phyloP scores from a whole-genome alignment of 2,329 filamentous ascomycete species.

The Verruconis gallopava region DNA sequence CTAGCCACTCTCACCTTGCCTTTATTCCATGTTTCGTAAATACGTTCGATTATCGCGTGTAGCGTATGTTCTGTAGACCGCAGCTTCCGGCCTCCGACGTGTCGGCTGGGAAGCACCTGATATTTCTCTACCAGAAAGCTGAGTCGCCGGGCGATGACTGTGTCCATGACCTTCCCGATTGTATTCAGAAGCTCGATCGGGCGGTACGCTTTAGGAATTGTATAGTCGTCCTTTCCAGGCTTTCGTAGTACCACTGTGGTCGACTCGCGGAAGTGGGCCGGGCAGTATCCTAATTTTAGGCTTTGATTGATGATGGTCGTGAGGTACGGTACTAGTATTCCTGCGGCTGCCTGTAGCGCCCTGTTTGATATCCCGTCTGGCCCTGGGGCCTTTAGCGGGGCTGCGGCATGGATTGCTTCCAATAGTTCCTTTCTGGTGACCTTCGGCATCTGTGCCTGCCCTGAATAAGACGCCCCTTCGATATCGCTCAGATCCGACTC shows the following conservation, averaged over 20 bases:
- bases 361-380: conserved; percentile 16
- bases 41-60: conserved; percentile 16
- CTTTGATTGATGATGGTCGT: conserved; percentile 14
- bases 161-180: conserved; percentile 19
- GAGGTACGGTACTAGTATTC: conserved; percentile 4
- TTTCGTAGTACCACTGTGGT: conserved; percentile 19
- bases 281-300: conserved; percentile 13
- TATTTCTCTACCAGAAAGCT: conserved; percentile 13
- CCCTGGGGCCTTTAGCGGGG: conserved; percentile 16
- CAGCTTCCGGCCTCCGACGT: conserved; percentile 19
- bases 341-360: conserved; percentile 9
- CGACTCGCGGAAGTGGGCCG: conserved; percentile 13
- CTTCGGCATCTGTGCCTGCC: conserved; percentile 8
- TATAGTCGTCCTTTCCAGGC: conserved; percentile 19
- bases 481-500: conserved; percentile 12
- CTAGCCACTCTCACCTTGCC: conserved; percentile 15
- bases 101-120: conserved; percentile 15
- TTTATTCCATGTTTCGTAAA: conserved; percentile 15
- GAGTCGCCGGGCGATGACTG: conserved; percentile 15
- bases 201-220: conserved; percentile 16
- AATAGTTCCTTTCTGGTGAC: conserved; percentile 15
- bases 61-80: conserved; percentile 18
- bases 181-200: conserved; percentile 19
- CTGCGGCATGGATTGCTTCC: conserved; percentile 13
- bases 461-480: background rate